Evolutionary conservation across 352 stramenopile species (phyloP), one percentile per base, ranked within the genome.

Genomic region (Elongisporangium anandrum): DNA sequence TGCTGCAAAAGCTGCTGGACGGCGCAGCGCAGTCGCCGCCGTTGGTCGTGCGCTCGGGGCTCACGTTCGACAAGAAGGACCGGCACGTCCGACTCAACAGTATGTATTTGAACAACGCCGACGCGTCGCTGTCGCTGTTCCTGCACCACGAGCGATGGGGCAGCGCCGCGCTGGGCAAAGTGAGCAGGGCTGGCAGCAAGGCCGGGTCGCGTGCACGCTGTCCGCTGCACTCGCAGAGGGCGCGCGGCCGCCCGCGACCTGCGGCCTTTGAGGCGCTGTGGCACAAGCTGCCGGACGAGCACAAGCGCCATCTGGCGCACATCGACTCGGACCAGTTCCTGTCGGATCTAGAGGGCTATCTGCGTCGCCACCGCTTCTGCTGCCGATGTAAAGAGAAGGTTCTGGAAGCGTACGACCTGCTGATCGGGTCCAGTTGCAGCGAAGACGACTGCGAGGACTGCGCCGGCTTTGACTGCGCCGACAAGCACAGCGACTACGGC

Each of bases 361-460:
- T 95, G 63, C 83, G 85, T 29, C 80, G 85, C 34, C 85, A 95
- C 74, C 85, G 85, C 16, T 95, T 95, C 64, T 95, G 85, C 61
- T 95, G 85, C 60, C 81, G 85, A 10, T 95, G 85, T 60, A 95
- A 95, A 58, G 85, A 95, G 54, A 95, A 95, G 58, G 85, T 94
- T 45, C 73, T 95, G 59, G 85, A 95, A 63, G 85, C 85, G 39
- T 95, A 93, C 77, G 85, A 95, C 64, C 57, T 95, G 63, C 74
- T 95, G 22, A 87, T 93, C 21, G 85, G 83, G 4, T 90, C 83
- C 52, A 92, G 85, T 45, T 93, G 83, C 61, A 92, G 81, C 48
- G 85, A 95, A 54, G 81, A 90, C 64, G 85, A 95, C 57, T 95
- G 85, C 60, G 85, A 95, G 60, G 83, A 92, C 66, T 95, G 85